Evolutionary conservation across 2,329 filamentous ascomycete species (phyloP).

Genomic region (Nothophaeocryptopus gaeumannii): DNA sequence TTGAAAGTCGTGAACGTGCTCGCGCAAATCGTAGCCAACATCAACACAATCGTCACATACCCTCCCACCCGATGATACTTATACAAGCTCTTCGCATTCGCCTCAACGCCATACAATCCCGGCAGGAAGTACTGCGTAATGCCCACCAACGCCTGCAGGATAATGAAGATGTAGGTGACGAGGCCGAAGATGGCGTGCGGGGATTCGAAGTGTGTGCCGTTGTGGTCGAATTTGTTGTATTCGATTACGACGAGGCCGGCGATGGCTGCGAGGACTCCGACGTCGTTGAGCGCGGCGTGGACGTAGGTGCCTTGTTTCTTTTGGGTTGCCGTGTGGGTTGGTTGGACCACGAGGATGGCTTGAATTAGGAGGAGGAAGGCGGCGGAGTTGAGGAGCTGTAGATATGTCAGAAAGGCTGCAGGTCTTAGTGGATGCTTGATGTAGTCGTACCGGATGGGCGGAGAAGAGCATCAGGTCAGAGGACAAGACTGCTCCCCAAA

Average conservation of each 20-base stretch:
- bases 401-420: background rate
- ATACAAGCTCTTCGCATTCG: constrained; percentile 77
- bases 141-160: constrained; percentile 73
- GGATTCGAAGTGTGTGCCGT: constrained; percentile 72
- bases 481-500: constrained; percentile 76
- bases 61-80: constrained; percentile 83
- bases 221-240: constrained; percentile 74
- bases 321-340: constrained; percentile 72
- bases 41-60: constrained; percentile 67
- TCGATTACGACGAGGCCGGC: constrained; percentile 70
- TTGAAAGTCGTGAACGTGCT: constrained; percentile 77
- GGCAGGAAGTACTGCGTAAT: constrained; percentile 80
- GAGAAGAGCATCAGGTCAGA: constrained; percentile 77
- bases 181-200: constrained; percentile 81
- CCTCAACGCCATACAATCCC: constrained; percentile 70
- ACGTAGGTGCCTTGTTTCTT: constrained; percentile 62
- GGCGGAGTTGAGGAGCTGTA: constrained; percentile 44
- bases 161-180: constrained; percentile 65
- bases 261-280: constrained; percentile 61
- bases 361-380: constrained; percentile 74
- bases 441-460: constrained; percentile 68
- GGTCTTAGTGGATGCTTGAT: background rate
- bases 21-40: constrained; percentile 70
- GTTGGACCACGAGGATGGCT: constrained; percentile 81
- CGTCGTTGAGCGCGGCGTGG: constrained; percentile 68